These are phyloP conservation scores for Sporothrix brasiliensis DNA, from an alignment of 2,329 filamentous ascomycete genomes.

Conservation along the genomic window DNA sequence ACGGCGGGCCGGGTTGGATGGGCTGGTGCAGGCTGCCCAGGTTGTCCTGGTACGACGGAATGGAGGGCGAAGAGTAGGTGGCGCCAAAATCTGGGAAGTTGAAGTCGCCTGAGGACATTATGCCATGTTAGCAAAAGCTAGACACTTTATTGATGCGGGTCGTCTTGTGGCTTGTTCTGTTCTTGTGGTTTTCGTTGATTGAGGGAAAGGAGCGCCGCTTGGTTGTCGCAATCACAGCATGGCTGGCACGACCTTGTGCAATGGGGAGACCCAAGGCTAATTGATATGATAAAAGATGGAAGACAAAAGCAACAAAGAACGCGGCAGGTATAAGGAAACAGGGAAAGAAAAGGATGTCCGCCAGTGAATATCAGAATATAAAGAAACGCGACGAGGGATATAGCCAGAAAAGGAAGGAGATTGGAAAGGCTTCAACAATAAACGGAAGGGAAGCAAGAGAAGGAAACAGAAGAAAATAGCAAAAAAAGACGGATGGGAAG, in stretches of 20 bases:
- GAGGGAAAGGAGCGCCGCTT: not conserved
- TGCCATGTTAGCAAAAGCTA: slow-evolving; percentile 48
- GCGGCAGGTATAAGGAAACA: too few species aligned
- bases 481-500: not conserved
- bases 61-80: slow-evolving; percentile 55
- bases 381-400: slow-evolving; percentile 8
- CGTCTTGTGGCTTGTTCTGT: slow-evolving; percentile 8
- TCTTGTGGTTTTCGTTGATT: not conserved
- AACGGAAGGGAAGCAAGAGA: not conserved
- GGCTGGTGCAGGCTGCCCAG: slow-evolving; percentile 49
- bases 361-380: slow-evolving; percentile 26
- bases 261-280: slow-evolving; percentile 33
- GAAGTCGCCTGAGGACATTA: slow-evolving; percentile 61
- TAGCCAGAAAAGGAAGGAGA: slow-evolving; percentile 4
- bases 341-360: not conserved
- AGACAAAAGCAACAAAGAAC: not conserved
- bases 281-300: slow-evolving; percentile 4
- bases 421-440: not conserved
- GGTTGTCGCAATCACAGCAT: slow-evolving; percentile 29
- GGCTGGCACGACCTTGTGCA: slow-evolving; percentile 31
- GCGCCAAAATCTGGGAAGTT: slow-evolving; percentile 59
- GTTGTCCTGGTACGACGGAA: slow-evolving; percentile 51
- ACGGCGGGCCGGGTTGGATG: slow-evolving; percentile 56
- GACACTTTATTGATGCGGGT: not conserved
- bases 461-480: not conserved